Evolutionary conservation across 2,329 filamentous ascomycete genomes (phyloP).

Genomic region (Ploettnerulaceae sp.): DNA sequence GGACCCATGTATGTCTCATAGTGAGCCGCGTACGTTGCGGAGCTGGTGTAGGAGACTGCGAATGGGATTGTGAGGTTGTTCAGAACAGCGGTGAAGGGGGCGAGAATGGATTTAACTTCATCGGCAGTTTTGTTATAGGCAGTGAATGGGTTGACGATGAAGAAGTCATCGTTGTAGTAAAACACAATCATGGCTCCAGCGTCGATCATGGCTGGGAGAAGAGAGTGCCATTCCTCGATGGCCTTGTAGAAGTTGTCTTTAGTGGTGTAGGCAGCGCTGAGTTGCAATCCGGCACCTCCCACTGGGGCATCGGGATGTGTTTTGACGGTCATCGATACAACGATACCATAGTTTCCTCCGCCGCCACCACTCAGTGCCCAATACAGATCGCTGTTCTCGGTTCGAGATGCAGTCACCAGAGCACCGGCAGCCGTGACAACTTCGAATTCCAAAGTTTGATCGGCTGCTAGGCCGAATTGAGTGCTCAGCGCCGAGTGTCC

Average conservation of each 20-base stretch:
- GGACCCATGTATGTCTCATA: slow-evolving; percentile 32
- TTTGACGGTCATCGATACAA: slow-evolving; percentile 50
- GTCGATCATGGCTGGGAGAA: slow-evolving; percentile 44
- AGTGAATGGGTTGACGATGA: slow-evolving; percentile 44
- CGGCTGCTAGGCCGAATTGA: slow-evolving; percentile 53
- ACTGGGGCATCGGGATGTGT: slow-evolving; percentile 42
- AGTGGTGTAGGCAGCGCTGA: slow-evolving; percentile 35
- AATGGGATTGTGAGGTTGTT: slow-evolving; percentile 34
- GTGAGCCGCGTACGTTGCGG: slow-evolving; percentile 29
- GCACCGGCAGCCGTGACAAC: slow-evolving; percentile 49
- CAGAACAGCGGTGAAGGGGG: slow-evolving; percentile 41
- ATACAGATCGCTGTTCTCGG: slow-evolving; percentile 51
- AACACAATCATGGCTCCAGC: slow-evolving; percentile 47
- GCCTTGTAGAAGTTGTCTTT: slow-evolving; percentile 45
- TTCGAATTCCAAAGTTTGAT: slow-evolving; percentile 52
- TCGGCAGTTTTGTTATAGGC: slow-evolving; percentile 42
- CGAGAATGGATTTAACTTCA: slow-evolving; percentile 42
- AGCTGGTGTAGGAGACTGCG: slow-evolving; percentile 25
- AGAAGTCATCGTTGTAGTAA: slow-evolving; percentile 43
- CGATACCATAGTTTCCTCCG: slow-evolving; percentile 53
- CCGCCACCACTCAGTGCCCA: slow-evolving; percentile 60
- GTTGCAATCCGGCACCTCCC: slow-evolving; percentile 42
- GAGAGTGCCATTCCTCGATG: slow-evolving; percentile 42
- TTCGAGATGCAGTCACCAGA: slow-evolving; percentile 43
- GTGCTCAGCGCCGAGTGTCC: slow-evolving; percentile 52